phyloP scores from a whole-genome alignment of 2,329 filamentous ascomycete genomes.

The Pochonia chlamydosporia region DNA sequence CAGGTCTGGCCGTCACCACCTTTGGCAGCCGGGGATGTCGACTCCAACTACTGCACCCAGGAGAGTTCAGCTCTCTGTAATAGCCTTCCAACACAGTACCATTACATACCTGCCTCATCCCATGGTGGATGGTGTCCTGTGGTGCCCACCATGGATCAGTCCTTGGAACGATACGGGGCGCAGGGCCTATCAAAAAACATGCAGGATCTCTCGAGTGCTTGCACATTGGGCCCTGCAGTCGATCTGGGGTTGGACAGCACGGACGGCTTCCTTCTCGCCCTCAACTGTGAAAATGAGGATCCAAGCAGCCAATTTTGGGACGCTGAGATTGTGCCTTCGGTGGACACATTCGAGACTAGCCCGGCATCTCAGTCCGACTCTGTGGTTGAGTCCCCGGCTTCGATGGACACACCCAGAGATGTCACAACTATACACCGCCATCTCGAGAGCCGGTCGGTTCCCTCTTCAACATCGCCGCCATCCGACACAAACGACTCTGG shows the following conservation, averaged over 20 bases:
- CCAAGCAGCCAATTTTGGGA: neutral
- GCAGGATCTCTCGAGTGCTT: neutral
- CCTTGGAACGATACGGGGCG: neutral
- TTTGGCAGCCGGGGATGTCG: constrained; percentile 1
- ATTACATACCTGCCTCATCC: neutral
- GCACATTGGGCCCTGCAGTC: neutral
- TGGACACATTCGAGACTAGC: constrained; percentile 11
- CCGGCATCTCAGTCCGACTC: constrained; percentile 7
- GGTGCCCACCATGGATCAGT: neutral
- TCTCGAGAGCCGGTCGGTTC: neutral
- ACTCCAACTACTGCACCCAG: constrained; percentile 4
- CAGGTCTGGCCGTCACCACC: constrained; percentile 31
- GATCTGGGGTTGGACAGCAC: neutral
- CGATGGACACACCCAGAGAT: constrained; percentile 7
- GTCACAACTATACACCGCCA: neutral
- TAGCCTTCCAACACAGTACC: neutral
- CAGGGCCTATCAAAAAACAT: neutral
- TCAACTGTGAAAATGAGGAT: neutral
- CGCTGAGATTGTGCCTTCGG: neutral
- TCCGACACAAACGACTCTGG: constrained; percentile 16
- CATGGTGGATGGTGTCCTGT: constrained; percentile 2
- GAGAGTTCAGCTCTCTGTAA: neutral
- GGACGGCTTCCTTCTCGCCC: neutral
- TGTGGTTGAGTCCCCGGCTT: constrained; percentile 4
- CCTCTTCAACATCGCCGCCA: constrained; percentile 13